phyloP scores from a whole-genome alignment of 78 protist species.

The Dictyostelium discoideum region dicty_2.7 NC_007090.3:4591001-4591500 shows the following conservation, averaged over 20 bases:
- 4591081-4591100: conserved; percentile 98
- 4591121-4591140: conserved; percentile 94
- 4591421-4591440: conserved; percentile 99
- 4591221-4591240: conserved; percentile 97
- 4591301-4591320: conserved; percentile 85
- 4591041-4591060: conserved; percentile 99
- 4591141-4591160: conserved; percentile 98
- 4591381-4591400: conserved; percentile 71
- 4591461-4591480: conserved; percentile 94
- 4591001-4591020: conserved; percentile 96
- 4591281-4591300: conserved; percentile 64
- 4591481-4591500: conserved; percentile 99
- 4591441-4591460: conserved; percentile 96
- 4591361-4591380: conserved; percentile 84
- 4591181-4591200: conserved; percentile 98
- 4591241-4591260: conserved; percentile 97
- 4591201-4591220: conserved; percentile 98
- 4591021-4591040: conserved; percentile 86
- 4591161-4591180: conserved; percentile 99
- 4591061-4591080: conserved; percentile 97
- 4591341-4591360: conserved; percentile 91
- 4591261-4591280: conserved; percentile 97
- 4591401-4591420: conserved; percentile 93
- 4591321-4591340: conserved; percentile 98
- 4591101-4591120: conserved; percentile 94